phyloP scores from a whole-genome alignment of 306 rosid genomes.

The Neltuma alba region DNA sequence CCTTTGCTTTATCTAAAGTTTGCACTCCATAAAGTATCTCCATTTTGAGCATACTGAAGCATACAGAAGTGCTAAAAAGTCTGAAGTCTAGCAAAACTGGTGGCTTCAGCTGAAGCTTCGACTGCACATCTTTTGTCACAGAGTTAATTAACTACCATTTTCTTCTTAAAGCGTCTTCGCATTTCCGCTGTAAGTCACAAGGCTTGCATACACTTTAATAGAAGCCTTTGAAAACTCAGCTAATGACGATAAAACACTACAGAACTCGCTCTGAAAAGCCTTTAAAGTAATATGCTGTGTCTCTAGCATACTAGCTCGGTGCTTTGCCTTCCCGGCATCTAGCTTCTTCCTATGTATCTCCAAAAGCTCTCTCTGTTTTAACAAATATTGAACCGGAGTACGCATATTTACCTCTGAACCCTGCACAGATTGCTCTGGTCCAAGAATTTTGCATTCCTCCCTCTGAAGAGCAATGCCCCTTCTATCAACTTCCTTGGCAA shows the following conservation, averaged over 20 bases:
- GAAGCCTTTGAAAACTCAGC: slow-evolving; percentile 22
- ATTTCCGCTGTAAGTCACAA: background rate
- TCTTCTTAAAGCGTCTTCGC: slow-evolving; percentile 42
- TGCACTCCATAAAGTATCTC: background rate
- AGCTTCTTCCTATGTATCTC: background rate
- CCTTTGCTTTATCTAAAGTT: too few relatives aligned
- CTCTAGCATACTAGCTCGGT: background rate
- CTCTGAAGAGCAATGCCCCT: background rate
- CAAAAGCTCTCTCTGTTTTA: background rate
- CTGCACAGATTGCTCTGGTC: background rate
- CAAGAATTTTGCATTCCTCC: slow-evolving; percentile 7
- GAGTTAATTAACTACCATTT: slow-evolving; percentile 6
- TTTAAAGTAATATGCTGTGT: slow-evolving; percentile 6
- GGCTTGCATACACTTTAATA: slow-evolving; percentile 12
- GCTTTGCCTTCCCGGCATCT: slow-evolving; percentile 8
- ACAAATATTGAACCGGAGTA: background rate
- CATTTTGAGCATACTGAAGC: background rate
- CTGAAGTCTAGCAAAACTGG: background rate
- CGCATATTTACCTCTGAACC: background rate
- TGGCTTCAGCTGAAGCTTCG: background rate
- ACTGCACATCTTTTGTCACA: slow-evolving; percentile 30
- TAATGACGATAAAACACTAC: slow-evolving; percentile 5
- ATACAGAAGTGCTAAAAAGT: background rate
- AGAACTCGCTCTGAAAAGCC: background rate
- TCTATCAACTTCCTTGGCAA: slow-evolving; percentile 9